Evolutionary conservation across 75 land plant species (phyloP), one percentile per base, ranked within the genome.

Genomic region (Pinus tabuliformis): DNA sequence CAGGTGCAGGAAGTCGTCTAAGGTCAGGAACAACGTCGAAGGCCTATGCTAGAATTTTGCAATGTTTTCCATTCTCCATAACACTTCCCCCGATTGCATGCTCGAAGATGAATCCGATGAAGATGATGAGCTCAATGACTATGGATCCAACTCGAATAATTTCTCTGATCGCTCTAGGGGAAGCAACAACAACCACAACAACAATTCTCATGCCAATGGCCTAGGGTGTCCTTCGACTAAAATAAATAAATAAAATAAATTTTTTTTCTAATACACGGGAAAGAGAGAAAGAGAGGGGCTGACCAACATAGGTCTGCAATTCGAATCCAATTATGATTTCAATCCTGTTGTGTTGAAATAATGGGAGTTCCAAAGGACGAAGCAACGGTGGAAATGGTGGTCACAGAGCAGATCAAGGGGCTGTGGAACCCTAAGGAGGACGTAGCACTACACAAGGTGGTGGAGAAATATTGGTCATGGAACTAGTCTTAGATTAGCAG

Each of bases 21-120:
- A 74, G 75, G 96, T 92, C 26, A 0, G 26, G 26, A 26, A 26
- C 0, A 0, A 26, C 26, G 26, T 26, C 26, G 26, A 26, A 26
- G 88, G 93, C 30, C 87, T 95, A 18, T 80, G 84, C 24, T 92
- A 95, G 90, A 95, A 95, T 85, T 95, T 80, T 76, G 92, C 90
- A 18, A 80, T 95, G 79, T 80, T 95, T 20, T 81, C 93, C 0
- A 82, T 95, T 12, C 74, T 95, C 79, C 73, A 78, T 37, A 37
- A 42, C 15, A 56, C 70, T 39, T 6, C 63, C 36, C 36, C 78
- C 78, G 89, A 86, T 28, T 82, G 81, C 73, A 81, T 85, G 37
- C 80, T 30, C 65, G 81, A 84, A n/a, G 90, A 87, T 11, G 95
- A 81, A 1, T 89, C 85, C 0, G 90, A 91, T 37, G 88, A 81